Evolutionary conservation across 345 rosid genomes (phyloP).

Genomic region (Populus deltoides): DNA sequence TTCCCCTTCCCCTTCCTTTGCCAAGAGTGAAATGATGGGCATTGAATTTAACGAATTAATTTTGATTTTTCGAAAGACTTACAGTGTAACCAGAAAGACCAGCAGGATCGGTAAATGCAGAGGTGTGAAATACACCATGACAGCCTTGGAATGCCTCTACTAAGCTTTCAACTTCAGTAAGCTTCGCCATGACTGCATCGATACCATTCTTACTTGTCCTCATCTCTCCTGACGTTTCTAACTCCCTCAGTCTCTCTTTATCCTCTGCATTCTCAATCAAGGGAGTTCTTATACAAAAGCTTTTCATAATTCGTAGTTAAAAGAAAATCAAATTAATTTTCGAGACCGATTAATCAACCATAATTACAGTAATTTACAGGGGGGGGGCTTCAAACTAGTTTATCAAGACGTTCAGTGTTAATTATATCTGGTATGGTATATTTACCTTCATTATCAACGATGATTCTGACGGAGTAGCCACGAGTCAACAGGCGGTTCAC

Average conservation of each 20-base stretch:
- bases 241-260: slow-evolving; percentile 52
- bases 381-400: background rate
- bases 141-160: slow-evolving; percentile 72
- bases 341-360: too few relatives aligned
- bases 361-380: too few relatives aligned
- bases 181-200: slow-evolving; percentile 48
- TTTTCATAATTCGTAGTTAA: background rate
- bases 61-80: background rate
- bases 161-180: slow-evolving; percentile 48
- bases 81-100: slow-evolving; percentile 95
- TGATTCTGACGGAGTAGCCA: slow-evolving; percentile 66
- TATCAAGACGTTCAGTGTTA: background rate
- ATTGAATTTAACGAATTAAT: too few relatives aligned
- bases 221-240: slow-evolving; percentile 47
- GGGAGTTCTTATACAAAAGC: too few relatives aligned
- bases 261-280: slow-evolving; percentile 34
- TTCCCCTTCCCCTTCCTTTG: too few relatives aligned
- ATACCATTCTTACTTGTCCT: slow-evolving; percentile 21
- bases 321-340: background rate
- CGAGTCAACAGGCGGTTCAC: slow-evolving; percentile 57
- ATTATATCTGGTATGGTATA: background rate
- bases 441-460: slow-evolving; percentile 56
- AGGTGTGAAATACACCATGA: slow-evolving; percentile 79
- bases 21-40: too few relatives aligned
- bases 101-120: slow-evolving; percentile 68